Evolutionary conservation across 495 filamentous ascomycete species (phyloP).

Genomic region (Xylaria intraflava): DNA sequence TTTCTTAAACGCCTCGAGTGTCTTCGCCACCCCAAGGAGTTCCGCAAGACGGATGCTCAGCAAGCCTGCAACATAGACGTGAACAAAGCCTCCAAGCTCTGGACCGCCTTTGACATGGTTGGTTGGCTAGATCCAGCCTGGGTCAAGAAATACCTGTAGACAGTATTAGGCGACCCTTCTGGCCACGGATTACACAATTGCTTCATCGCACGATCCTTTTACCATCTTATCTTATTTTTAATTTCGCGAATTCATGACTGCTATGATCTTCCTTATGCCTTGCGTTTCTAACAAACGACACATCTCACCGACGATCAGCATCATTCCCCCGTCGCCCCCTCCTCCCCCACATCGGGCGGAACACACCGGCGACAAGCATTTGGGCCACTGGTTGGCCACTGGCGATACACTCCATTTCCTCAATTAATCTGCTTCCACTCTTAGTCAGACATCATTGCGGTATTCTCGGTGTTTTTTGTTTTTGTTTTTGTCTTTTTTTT

Average conservation of each 20-base stretch:
- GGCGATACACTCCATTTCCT: conserved; percentile 8
- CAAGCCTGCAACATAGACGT: conserved; percentile 97
- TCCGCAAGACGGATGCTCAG: conserved; percentile 95
- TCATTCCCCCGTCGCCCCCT: neutral
- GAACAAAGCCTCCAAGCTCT: conserved; percentile 95
- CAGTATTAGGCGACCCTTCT: conserved; percentile 2
- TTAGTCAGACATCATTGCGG: too few relatives aligned
- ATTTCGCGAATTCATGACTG: neutral
- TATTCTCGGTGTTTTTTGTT: neutral
- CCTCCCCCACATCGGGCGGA: neutral
- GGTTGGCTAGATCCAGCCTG: conserved; percentile 72
- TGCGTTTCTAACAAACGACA: too few relatives aligned
- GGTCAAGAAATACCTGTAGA: conserved; percentile 48
- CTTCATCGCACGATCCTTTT: neutral
- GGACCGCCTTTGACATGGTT: conserved; percentile 83
- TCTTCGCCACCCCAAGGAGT: conserved; percentile 68
- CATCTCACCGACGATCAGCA: too few relatives aligned
- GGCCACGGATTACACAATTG: neutral
- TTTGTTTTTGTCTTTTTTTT: neutral
- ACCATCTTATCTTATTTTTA: conserved; percentile 1
- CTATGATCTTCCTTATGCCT: neutral
- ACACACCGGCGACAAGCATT: neutral
- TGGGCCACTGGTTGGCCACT: conserved; percentile 9
- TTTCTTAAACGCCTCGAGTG: conserved; percentile 71
- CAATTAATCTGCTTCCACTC: neutral